Conservation (phyloP, 176 grass and related monocot genomes). For the Zea mays region DNA sequence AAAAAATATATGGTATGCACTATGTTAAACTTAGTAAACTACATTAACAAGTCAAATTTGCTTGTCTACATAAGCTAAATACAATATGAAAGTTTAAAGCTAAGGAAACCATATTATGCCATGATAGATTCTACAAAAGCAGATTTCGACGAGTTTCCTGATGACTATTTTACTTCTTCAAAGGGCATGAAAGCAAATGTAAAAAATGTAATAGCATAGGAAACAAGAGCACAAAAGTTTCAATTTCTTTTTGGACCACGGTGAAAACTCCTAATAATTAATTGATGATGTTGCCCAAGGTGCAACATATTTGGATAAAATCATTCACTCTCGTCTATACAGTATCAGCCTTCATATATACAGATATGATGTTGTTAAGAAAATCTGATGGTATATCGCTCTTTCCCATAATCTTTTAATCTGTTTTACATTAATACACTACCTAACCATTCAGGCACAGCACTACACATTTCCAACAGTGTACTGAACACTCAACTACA, state of each 20-base stretch:
- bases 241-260: neutral
- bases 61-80: neutral
- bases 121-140: neutral
- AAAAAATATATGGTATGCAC: neutral
- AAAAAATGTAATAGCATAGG: neutral
- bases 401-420: conserved; percentile 11
- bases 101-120: neutral
- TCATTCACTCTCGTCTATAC: neutral
- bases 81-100: neutral
- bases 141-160: neutral
- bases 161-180: neutral
- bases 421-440: neutral
- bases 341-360: neutral
- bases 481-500: neutral
- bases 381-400: neutral
- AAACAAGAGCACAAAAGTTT: neutral
- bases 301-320: conserved; percentile 15
- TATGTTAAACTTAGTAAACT: neutral
- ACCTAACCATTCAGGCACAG: conserved; percentile 1
- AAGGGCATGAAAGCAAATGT: neutral
- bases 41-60: neutral
- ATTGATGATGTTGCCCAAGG: neutral
- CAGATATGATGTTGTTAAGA: neutral
- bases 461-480: conserved; percentile 18
- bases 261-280: neutral